phyloP scores from a whole-genome alignment of 257 asterid species.

The Solanum infundibuliforme region DNA sequence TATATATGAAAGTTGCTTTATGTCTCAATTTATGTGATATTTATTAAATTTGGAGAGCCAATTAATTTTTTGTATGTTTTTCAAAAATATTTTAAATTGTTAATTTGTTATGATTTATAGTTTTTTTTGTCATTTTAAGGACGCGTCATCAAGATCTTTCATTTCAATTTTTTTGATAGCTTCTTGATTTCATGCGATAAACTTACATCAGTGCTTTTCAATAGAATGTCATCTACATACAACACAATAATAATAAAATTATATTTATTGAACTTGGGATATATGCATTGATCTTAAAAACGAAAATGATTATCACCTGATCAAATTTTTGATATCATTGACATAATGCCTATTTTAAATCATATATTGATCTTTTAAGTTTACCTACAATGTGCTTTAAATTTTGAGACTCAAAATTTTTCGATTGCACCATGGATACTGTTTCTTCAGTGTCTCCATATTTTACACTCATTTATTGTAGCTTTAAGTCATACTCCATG shows the following conservation, averaged over 20 bases:
- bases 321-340: not conserved
- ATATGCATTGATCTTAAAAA: not conserved
- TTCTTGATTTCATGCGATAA: too few species aligned
- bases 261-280: not conserved
- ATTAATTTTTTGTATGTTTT: too few species aligned
- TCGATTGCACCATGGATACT: not conserved
- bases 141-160: not conserved
- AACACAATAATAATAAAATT: too few species aligned
- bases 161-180: too few species aligned
- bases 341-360: not conserved
- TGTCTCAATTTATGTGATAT: too few species aligned
- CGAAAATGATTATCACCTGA: not conserved
- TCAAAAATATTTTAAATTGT: too few species aligned
- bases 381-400: not conserved
- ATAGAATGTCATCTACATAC: not conserved
- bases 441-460: not conserved
- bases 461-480: not conserved
- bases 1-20: too few species aligned
- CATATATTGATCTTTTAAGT: not conserved
- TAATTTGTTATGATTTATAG: too few species aligned
- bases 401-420: not conserved
- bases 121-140: too few species aligned
- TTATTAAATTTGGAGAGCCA: too few species aligned
- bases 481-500: not conserved
- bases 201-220: not conserved